Evolutionary conservation across 345 rosid genomes (phyloP), one percentile per base, ranked within the genome.

Genomic region (Nephelium lappaceum): DNA sequence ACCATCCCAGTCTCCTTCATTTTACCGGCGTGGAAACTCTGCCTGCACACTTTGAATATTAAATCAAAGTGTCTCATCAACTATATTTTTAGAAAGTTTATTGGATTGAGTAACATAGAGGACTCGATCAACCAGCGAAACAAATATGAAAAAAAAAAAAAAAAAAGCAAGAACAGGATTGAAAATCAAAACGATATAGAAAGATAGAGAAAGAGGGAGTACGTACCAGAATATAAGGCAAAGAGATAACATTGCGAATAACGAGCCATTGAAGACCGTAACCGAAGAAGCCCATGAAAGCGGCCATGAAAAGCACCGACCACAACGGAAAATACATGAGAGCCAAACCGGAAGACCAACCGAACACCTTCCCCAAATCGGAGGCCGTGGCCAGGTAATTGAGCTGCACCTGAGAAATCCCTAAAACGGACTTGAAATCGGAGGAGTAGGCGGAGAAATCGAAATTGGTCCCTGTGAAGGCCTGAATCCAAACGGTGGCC

Each of bases 401-500:
- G 77, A 95, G 78, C 61, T 95, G 97, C 12, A 95, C 95, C 85
- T 95, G 99, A 0, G 99, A 95, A 49, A 95, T 85, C 75, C 95
- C 97, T 15, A 93, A 79, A 53, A 87, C 89, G 21, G 95, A 81
- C 81, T 95, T 95, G 82, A 95, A 77, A 67, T 86, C 64, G 78
- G 98, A 89, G 8, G 99, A 95, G 53, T 95, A 95, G 5, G 95
- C 93, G 19, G 98, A 91, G 89, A 95, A 93, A 85, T 95, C 99
- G 85, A 95, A 95, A 77, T 95, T 95, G 4, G 99, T 95, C 5
- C 99, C 99, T 0, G 98, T 95, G 71, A 95, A 95, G 0, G 97
- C 98, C 83, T 95, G 99, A 89, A 95, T 90, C 99, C 99, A 95
- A 51, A 92, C 85, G 16, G 98, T 93, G 0, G 93, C 98, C n/a